Conservation (phyloP, 805 yeast species). For the Myxozyma kluyveri region DNA sequence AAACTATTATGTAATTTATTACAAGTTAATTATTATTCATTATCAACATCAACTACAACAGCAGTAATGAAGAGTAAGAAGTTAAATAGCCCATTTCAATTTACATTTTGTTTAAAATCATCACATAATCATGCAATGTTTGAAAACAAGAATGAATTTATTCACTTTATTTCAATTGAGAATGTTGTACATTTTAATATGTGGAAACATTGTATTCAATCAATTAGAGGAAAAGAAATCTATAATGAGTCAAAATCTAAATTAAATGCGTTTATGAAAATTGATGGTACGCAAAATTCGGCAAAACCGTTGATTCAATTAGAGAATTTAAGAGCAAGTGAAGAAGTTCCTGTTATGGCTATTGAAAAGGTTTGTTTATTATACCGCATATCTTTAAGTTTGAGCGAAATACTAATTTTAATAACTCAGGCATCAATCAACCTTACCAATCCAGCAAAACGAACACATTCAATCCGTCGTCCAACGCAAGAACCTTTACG, state of each 20-base stretch:
- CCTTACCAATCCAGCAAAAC: constrained; percentile 9
- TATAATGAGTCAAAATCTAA: constrained; percentile 1
- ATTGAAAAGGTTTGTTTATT: constrained; percentile 13
- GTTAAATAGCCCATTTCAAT: constrained; percentile 4
- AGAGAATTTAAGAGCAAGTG: too few relatives aligned
- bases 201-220: constrained; percentile 16
- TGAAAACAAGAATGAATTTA: constrained; percentile 12
- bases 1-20: constrained; percentile 10
- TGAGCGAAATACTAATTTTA: not conserved
- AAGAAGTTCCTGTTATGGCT: not conserved
- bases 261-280: too few relatives aligned
- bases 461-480: constrained; percentile 2
- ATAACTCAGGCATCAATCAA: constrained; percentile 2
- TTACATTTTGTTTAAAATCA: constrained; percentile 15
- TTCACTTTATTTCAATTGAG: constrained; percentile 14
- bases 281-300: too few relatives aligned
- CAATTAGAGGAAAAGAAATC: constrained; percentile 10
- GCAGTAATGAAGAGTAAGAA: not conserved
- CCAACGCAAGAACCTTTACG: too few relatives aligned
- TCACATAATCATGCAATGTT: constrained; percentile 12
- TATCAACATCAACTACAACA: too few relatives aligned
- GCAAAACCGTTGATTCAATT: too few relatives aligned
- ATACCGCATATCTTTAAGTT: not conserved
- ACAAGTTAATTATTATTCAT: constrained; percentile 12
- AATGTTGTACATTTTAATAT: constrained; percentile 12